Conservation (phyloP, 257 asterid species). For the Capsicum baccatum region DNA sequence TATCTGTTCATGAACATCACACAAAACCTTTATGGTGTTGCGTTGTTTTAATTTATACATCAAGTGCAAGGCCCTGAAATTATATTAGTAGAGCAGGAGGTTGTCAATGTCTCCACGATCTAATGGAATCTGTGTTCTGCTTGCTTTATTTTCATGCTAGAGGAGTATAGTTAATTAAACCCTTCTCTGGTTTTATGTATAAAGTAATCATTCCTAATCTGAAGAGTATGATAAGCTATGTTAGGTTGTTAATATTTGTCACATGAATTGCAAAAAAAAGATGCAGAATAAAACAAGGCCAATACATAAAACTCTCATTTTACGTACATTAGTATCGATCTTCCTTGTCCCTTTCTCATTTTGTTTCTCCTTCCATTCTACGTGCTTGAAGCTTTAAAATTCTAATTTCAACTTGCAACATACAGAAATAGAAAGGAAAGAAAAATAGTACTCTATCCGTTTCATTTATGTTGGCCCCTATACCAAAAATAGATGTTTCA, state of each 20-base stretch:
- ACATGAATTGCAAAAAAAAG: background rate
- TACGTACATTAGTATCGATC: background rate
- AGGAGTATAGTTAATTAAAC: background rate
- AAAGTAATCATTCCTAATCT: conserved; percentile 4
- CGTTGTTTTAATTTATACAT: background rate
- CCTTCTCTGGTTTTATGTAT: background rate
- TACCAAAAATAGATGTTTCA: no score
- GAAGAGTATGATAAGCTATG: conserved; percentile 8
- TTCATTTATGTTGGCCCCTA: no score
- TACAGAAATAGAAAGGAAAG: background rate
- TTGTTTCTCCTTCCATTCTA: background rate
- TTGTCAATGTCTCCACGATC: background rate
- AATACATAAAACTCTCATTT: background rate
- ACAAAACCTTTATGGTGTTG: background rate
- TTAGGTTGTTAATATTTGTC: conserved; percentile 16
- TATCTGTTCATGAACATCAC: conserved; percentile 1
- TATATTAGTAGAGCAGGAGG: background rate
- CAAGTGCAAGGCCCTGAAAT: background rate
- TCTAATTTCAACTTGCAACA: background rate
- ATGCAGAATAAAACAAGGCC: conserved; percentile 2
- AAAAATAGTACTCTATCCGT: background rate
- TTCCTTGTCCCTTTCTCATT: background rate
- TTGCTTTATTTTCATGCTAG: background rate
- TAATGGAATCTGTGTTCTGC: background rate
- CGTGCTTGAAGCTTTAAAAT: background rate